phyloP scores from a whole-genome alignment of 2,329 filamentous ascomycete species.

The Fusarium sp. region DNA sequence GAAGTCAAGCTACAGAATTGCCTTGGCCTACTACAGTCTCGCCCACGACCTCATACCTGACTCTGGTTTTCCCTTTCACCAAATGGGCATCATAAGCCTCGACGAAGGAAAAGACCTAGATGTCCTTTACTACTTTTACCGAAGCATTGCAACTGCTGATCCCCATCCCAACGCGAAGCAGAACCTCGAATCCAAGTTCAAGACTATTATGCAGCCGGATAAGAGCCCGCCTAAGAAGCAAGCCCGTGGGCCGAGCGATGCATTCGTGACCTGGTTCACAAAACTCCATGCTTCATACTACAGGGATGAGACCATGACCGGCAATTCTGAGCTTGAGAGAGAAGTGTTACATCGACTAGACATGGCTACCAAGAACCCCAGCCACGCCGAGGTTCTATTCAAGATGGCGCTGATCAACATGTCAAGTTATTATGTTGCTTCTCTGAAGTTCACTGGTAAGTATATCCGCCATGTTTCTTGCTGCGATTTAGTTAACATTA shows the following conservation, averaged over 20 bases:
- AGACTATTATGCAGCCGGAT: conserved; percentile 57
- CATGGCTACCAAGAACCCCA: conserved; percentile 75
- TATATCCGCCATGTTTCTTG: conserved; percentile 9
- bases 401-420: conserved; percentile 90
- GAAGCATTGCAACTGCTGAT: conserved; percentile 77
- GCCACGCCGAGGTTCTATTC: conserved; percentile 72
- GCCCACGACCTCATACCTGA: conserved; percentile 81
- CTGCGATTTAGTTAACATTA: conserved; percentile 22
- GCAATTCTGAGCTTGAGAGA: conserved; percentile 83
- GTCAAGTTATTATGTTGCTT: conserved; percentile 79
- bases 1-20: conserved; percentile 79
- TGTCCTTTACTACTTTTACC: conserved; percentile 89
- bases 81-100: conserved; percentile 86
- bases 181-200: conserved; percentile 85
- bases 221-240: conserved; percentile 47
- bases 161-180: conserved; percentile 78
- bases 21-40: conserved; percentile 85
- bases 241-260: conserved; percentile 60
- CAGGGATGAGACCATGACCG: conserved; percentile 77
- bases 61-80: conserved; percentile 87
- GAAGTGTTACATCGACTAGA: conserved; percentile 84
- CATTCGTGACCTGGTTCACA: conserved; percentile 83
- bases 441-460: conserved; percentile 50
- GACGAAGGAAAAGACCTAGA: conserved; percentile 83
- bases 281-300: conserved; percentile 87